These are phyloP conservation scores for Phoma sp. DNA, from an alignment of 2,329 filamentous ascomycete genomes.

Conservation along the genomic window DNA sequence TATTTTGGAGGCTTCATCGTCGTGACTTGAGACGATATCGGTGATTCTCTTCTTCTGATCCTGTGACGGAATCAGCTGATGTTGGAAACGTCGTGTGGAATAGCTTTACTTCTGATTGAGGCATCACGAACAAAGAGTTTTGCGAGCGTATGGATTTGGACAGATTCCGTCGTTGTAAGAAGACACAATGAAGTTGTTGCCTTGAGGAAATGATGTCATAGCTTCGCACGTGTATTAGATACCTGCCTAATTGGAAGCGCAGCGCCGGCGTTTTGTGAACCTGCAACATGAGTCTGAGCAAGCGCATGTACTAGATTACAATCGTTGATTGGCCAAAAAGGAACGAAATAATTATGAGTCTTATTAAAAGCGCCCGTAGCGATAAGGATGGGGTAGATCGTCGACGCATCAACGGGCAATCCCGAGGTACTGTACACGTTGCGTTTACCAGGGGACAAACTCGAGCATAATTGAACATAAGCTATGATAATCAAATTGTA, in stretches of 20 bases:
- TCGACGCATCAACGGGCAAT: conserved; percentile 6
- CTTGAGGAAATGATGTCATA: conserved; percentile 10
- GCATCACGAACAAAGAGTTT: neutral
- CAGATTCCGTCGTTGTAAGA: neutral
- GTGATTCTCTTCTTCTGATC: conserved; percentile 28
- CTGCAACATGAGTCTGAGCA: conserved; percentile 6
- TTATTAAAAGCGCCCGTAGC: neutral
- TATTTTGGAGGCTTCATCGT: conserved; percentile 28
- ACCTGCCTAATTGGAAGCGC: conserved; percentile 20
- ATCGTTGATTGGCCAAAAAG: conserved; percentile 7
- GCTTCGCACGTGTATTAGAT: conserved; percentile 13
- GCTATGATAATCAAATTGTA: too few relatives aligned
- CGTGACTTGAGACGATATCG: conserved; percentile 23
- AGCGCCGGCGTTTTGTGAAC: conserved; percentile 5
- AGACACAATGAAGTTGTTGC: conserved; percentile 4
- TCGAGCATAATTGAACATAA: neutral
- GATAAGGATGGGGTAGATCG: conserved; percentile 17
- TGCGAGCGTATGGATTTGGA: neutral
- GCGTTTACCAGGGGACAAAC: neutral
- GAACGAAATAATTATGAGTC: neutral
- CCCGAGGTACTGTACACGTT: conserved; percentile 14
- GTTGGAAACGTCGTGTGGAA: neutral
- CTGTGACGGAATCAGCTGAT: conserved; percentile 15
- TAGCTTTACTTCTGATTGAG: conserved; percentile 1
- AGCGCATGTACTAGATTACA: conserved; percentile 8